A percentile compares a stretch with the other conserved stretches of the same genome.
Conservation (phyloP, 202 grass and related monocot species). For the Carex sylvatica region DNA sequence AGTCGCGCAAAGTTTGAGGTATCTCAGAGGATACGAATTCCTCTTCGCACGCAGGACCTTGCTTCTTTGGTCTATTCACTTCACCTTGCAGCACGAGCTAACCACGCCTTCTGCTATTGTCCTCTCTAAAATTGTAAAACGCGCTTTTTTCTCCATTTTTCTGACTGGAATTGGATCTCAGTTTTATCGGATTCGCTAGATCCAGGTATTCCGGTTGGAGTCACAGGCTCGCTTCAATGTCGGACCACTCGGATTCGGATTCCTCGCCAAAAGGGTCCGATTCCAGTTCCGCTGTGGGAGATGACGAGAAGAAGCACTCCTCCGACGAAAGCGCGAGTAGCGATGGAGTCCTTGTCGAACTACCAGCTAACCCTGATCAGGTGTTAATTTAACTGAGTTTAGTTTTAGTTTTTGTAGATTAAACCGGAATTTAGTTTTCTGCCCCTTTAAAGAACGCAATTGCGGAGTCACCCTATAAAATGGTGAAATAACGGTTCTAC, state of each 20-base stretch:
- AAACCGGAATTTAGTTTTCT: background rate
- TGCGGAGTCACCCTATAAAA: background rate
- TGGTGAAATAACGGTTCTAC: slow-evolving; percentile 1
- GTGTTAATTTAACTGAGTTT: slow-evolving; percentile 33
- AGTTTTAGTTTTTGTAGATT: slow-evolving; percentile 6
- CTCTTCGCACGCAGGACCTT: background rate
- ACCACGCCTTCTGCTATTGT: background rate
- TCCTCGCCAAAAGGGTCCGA: slow-evolving; percentile 71
- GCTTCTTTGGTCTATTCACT: slow-evolving; percentile 18
- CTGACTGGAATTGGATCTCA: background rate
- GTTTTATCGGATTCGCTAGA: slow-evolving; percentile 5
- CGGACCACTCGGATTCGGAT: slow-evolving; percentile 70
- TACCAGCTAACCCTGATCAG: slow-evolving; percentile 60
- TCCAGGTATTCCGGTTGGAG: background rate
- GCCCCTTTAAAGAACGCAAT: background rate
- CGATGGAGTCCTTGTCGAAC: slow-evolving; percentile 95
- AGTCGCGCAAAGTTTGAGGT: too few relatives aligned
- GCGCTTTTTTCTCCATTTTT: slow-evolving; percentile 10
- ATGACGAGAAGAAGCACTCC: slow-evolving; percentile 39
- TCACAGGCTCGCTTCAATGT: slow-evolving; percentile 38
- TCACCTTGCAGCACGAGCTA: slow-evolving; percentile 9
- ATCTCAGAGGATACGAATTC: too few relatives aligned
- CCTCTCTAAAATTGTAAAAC: background rate
- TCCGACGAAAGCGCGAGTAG: slow-evolving; percentile 91
- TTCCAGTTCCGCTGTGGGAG: slow-evolving; percentile 27